Conservation (phyloP, 345 rosid species). For the Populus tremula region DNA sequence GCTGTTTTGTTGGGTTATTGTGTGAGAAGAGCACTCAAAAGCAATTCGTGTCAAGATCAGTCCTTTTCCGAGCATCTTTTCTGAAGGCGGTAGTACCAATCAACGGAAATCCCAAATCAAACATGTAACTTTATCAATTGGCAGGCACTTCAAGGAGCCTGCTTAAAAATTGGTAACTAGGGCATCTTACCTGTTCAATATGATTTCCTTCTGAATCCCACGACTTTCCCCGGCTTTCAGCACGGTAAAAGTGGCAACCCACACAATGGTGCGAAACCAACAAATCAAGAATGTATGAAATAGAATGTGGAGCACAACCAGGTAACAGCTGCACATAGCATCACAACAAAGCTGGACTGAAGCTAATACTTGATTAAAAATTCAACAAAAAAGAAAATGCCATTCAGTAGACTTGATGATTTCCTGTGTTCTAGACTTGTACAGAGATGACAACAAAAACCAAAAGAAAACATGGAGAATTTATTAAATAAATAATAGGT, state of each 20-base stretch:
- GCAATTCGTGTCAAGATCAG: not conserved
- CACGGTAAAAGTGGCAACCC: constrained; percentile 88
- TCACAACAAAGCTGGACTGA: not conserved
- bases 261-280: constrained; percentile 63
- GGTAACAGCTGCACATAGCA: constrained; percentile 72
- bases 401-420: not conserved
- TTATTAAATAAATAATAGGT: not conserved
- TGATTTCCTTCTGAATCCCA: constrained; percentile 89
- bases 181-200: constrained; percentile 50
- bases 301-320: constrained; percentile 86
- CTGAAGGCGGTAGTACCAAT: not conserved
- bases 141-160: not conserved
- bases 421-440: not conserved
- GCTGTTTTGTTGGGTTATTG: not conserved
- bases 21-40: too few species aligned
- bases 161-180: not conserved
- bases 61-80: not conserved
- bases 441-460: not conserved
- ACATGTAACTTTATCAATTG: not conserved
- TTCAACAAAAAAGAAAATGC: not conserved
- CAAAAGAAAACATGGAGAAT: not conserved
- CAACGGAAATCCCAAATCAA: not conserved
- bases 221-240: constrained; percentile 63
- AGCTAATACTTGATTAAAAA: not conserved
- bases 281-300: constrained; percentile 70